These are phyloP conservation scores for Trametes meyenii DNA, from an alignment of 768 basidiomycete species.

Conservation along the genomic window DNA sequence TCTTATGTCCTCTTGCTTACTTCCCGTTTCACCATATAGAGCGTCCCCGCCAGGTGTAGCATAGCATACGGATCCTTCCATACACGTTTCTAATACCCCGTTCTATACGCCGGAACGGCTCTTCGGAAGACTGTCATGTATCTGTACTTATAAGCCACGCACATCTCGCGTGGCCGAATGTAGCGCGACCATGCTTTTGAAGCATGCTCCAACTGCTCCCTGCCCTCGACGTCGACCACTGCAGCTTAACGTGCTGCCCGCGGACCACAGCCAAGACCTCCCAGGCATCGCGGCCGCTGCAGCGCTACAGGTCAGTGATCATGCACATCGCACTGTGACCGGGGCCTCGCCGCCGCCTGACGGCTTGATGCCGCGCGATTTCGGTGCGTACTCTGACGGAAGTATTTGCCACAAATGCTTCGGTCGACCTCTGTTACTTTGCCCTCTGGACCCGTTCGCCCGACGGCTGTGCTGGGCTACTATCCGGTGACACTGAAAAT, in stretches of 20 bases:
- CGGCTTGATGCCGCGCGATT: constrained; percentile 31
- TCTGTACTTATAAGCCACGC: constrained; percentile 3
- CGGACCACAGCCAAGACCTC: constrained; percentile 8
- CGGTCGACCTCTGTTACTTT: not conserved
- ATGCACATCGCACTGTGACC: not conserved
- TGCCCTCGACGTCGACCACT: not conserved
- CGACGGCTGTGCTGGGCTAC: too few species aligned
- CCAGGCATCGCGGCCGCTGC: not conserved
- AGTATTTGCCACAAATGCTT: constrained; percentile 1
- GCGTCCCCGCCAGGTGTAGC: not conserved
- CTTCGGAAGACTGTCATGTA: not conserved
- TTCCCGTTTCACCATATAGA: not conserved
- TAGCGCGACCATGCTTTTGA: not conserved
- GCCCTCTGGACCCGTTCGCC: too few species aligned
- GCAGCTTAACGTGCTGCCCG: constrained; percentile 1
- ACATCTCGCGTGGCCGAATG: not conserved
- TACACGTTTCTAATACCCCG: not conserved
- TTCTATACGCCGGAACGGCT: not conserved
- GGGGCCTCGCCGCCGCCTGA: constrained; percentile 5
- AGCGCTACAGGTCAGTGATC: not conserved
- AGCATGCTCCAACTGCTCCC: too few species aligned
- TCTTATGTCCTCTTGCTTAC: not conserved
- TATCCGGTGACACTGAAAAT: too few species aligned
- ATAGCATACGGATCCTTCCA: not conserved
- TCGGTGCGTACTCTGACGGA: constrained; percentile 24